phyloP scores from a whole-genome alignment of 192 early-diverging fungal genomes.

The Coemansia sp. region DNA sequence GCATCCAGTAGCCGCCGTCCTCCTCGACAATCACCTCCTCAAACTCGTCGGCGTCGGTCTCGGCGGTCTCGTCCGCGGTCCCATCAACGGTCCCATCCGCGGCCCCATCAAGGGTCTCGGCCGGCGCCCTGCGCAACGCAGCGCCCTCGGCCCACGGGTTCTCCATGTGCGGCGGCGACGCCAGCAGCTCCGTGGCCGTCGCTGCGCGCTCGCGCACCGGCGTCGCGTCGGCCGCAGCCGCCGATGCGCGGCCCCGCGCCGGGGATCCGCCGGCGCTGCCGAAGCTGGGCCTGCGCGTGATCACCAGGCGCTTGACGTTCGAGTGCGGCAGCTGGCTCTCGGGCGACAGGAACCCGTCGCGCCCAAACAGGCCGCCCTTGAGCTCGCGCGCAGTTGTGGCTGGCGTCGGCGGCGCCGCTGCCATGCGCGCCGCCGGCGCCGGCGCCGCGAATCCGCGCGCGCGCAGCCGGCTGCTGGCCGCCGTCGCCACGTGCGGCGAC shows the following conservation, averaged over 20 bases:
- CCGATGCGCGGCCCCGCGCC: background rate
- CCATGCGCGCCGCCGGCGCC: constrained; percentile 9
- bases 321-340: constrained; percentile 69
- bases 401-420: constrained; percentile 30
- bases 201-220: constrained; percentile 5
- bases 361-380: constrained; percentile 30
- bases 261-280: constrained; percentile 1
- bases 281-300: constrained; percentile 51
- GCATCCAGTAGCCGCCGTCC: constrained; percentile 66
- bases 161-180: constrained; percentile 11
- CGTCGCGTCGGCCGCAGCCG: background rate
- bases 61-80: constrained; percentile 1
- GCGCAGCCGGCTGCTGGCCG: constrained; percentile 58
- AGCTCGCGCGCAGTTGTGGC: constrained; percentile 11
- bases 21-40: constrained; percentile 15
- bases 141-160: constrained; percentile 12
- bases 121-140: background rate
- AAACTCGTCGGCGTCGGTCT: background rate
- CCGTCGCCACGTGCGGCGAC: constrained; percentile 64
- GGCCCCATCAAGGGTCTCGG: background rate
- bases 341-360: constrained; percentile 55
- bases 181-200: background rate
- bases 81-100: constrained; percentile 3
- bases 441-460: constrained; percentile 65
- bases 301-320: constrained; percentile 66